A percentile compares a stretch with the other conserved stretches of the same genome.
Conservation (phyloP, 2,329 filamentous ascomycete species). For the Sporothrix pseudoabietina region DNA sequence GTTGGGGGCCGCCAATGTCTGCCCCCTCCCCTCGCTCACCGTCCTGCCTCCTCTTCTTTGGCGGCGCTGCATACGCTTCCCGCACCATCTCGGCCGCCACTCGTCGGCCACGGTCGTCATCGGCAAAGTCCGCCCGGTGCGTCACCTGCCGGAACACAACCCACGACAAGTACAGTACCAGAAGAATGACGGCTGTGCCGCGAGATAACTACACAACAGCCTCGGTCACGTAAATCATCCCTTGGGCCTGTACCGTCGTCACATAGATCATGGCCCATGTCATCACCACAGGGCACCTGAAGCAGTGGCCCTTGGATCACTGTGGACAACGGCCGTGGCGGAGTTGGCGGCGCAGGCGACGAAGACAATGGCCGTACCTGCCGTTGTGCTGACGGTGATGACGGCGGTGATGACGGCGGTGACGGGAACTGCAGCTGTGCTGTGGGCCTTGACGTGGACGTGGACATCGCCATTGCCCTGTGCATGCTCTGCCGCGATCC, state of each 20-base stretch:
- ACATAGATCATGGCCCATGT: neutral
- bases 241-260: neutral
- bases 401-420: neutral
- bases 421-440: neutral
- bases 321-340: no score
- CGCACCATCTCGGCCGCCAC: neutral
- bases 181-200: neutral
- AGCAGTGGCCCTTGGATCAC: neutral
- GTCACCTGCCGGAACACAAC: neutral
- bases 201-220: neutral
- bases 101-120: neutral
- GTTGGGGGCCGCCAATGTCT: no score
- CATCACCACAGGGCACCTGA: neutral
- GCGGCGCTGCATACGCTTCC: neutral
- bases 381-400: neutral
- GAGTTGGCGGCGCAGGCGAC: no score
- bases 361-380: no score
- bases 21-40: no score
- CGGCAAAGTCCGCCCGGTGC: neutral
- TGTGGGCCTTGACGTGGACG: neutral
- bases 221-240: neutral
- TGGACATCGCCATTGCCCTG: neutral
- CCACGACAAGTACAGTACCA: neutral
- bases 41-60: neutral
- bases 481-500: neutral